phyloP scores from a whole-genome alignment of 2,329 filamentous ascomycete species.

The Fusarium nygamai region DNA sequence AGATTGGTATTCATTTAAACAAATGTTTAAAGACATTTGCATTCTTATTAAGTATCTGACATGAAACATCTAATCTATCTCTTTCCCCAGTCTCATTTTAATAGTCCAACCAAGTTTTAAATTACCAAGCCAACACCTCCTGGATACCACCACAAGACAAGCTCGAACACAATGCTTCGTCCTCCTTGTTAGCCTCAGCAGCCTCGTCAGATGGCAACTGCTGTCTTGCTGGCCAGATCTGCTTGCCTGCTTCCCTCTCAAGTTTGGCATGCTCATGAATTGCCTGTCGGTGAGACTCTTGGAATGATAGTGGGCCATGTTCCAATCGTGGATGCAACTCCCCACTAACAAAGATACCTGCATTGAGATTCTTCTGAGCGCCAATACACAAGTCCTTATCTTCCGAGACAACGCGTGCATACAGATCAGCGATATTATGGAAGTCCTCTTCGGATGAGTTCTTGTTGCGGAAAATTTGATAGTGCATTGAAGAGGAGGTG shows the following conservation, averaged over 20 bases:
- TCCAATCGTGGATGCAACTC: conserved; percentile 29
- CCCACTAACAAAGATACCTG: conserved; percentile 20
- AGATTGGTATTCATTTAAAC: background rate
- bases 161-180: conserved; percentile 16
- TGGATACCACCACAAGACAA: conserved; percentile 16
- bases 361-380: conserved; percentile 17
- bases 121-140: conserved; percentile 23
- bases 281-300: conserved; percentile 22
- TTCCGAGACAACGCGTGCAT: conserved; percentile 21
- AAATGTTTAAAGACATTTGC: background rate
- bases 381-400: conserved; percentile 26
- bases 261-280: conserved; percentile 21
- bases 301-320: conserved; percentile 29
- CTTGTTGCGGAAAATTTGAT: conserved; percentile 27
- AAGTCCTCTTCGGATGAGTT: conserved; percentile 22
- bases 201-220: background rate
- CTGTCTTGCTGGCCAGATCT: conserved; percentile 27
- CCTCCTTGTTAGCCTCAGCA: conserved; percentile 5
- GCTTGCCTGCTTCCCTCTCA: conserved; percentile 5
- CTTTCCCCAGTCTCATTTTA: background rate
- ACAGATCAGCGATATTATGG: conserved; percentile 2
- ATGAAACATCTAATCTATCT: background rate
- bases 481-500: conserved; percentile 13
- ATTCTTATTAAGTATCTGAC: background rate
- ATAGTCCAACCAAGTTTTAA: too few relatives aligned